Evolutionary conservation across 2,329 filamentous ascomycete species (phyloP).

Genomic region (Dothiorella sarmentorum): DNA sequence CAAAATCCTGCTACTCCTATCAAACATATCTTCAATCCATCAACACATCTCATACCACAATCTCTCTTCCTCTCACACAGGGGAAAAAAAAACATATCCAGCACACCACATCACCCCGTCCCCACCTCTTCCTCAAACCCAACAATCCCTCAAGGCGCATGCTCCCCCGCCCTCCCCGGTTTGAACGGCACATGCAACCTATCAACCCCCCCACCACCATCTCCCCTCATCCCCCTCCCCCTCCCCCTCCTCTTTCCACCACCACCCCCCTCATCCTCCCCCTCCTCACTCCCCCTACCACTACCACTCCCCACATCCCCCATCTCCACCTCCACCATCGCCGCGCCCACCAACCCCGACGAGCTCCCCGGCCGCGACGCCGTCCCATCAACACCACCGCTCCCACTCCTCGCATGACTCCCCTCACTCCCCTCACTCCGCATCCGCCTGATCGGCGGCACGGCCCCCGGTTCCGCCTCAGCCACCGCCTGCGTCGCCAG

Average conservation of each 20-base stretch:
- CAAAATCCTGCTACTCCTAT: too few species aligned
- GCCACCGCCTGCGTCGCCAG: background rate
- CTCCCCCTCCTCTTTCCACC: background rate
- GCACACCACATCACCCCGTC: background rate
- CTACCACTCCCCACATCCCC: background rate
- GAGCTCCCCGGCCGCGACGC: background rate
- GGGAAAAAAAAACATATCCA: too few species aligned
- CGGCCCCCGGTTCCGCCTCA: background rate
- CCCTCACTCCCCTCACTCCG: background rate
- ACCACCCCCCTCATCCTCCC: background rate
- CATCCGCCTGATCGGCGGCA: background rate
- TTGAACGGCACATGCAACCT: background rate
- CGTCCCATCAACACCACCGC: background rate
- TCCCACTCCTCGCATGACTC: background rate
- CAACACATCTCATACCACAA: too few species aligned
- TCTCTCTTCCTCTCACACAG: too few species aligned
- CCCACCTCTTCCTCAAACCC: background rate
- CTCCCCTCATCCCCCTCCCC: background rate
- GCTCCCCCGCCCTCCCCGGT: background rate
- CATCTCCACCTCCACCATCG: slow-evolving; percentile 13
- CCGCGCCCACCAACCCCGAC: background rate
- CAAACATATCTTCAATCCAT: too few species aligned
- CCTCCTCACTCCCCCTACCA: background rate
- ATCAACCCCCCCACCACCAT: background rate
- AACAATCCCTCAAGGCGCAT: background rate